phyloP scores from a whole-genome alignment of 352 stramenopile genomes.

The Globisporangium yorkense region DNA sequence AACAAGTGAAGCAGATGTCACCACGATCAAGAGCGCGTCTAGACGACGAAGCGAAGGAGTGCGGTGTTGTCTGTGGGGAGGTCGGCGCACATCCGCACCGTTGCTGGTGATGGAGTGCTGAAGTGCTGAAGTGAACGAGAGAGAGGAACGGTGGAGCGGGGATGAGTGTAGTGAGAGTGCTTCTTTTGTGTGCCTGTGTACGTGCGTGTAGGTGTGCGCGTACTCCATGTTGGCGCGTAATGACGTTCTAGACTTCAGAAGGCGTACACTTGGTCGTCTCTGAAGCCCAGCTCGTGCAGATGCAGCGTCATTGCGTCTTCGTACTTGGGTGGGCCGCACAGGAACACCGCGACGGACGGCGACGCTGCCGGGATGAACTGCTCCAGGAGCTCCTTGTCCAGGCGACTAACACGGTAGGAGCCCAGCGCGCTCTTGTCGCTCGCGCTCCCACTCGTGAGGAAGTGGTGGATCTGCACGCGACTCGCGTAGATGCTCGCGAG shows the following conservation, averaged over 20 bases:
- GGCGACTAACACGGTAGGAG: slow-evolving; percentile 39
- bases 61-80: not conserved
- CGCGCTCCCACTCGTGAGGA: slow-evolving; percentile 40
- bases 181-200: not conserved
- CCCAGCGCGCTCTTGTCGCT: slow-evolving; percentile 43
- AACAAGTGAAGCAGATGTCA: not conserved
- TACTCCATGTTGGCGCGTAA: not conserved
- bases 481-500: slow-evolving; percentile 72
- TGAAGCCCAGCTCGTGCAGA: slow-evolving; percentile 43
- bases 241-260: slow-evolving; percentile 27
- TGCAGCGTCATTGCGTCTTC: slow-evolving; percentile 46
- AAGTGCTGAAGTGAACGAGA: not conserved
- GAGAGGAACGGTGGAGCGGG: not conserved
- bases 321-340: slow-evolving; percentile 70
- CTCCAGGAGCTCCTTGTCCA: slow-evolving; percentile 39
- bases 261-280: slow-evolving; percentile 50
- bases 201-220: not conserved
- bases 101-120: not conserved
- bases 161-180: not conserved
- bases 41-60: not conserved
- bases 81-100: no score
- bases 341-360: slow-evolving; percentile 47
- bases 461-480: slow-evolving; percentile 60
- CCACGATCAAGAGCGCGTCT: no score
- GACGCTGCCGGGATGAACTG: slow-evolving; percentile 36